These are phyloP conservation scores for Omphalotus guepiniiformis DNA, from an alignment of 768 basidiomycete genomes.

Conservation along the genomic window DNA sequence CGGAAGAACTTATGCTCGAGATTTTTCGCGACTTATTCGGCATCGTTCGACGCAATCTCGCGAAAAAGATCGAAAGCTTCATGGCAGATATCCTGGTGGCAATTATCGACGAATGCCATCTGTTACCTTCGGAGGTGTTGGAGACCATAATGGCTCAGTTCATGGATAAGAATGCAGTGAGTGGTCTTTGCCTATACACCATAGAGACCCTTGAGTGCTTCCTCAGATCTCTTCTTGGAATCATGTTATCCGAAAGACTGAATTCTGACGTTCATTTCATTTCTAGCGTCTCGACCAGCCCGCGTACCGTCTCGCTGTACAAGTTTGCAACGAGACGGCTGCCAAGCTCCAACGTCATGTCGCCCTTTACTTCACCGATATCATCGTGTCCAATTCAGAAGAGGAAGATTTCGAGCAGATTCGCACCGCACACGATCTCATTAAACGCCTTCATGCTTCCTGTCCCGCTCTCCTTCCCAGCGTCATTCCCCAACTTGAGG, in stretches of 20 bases:
- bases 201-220: too few species aligned
- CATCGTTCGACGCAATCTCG: conserved; percentile 64
- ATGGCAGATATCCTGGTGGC: conserved; percentile 89
- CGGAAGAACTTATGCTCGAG: conserved; percentile 79
- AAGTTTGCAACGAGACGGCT: conserved; percentile 78
- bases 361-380: conserved; percentile 90
- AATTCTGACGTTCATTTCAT: conserved; percentile 7
- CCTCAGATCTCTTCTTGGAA: too few species aligned
- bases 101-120: conserved; percentile 80
- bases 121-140: conserved; percentile 74
- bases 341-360: conserved; percentile 89
- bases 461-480: conserved; percentile 82
- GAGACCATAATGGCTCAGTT: conserved; percentile 85
- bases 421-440: conserved; percentile 75
- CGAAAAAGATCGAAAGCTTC: conserved; percentile 80
- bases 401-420: conserved; percentile 65
- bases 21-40: conserved; percentile 83
- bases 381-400: conserved; percentile 58
- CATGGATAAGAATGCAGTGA: conserved; percentile 68
- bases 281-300: conserved; percentile 65
- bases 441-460: conserved; percentile 74
- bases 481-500: conserved; percentile 90
- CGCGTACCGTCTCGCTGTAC: conserved; percentile 76
- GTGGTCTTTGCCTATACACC: conserved; percentile 20
- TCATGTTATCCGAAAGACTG: too few species aligned